Evolutionary conservation across 2,329 filamentous ascomycete species (phyloP), one percentile per base, ranked within the genome.

Genomic region (Fusarium staphyleae): DNA sequence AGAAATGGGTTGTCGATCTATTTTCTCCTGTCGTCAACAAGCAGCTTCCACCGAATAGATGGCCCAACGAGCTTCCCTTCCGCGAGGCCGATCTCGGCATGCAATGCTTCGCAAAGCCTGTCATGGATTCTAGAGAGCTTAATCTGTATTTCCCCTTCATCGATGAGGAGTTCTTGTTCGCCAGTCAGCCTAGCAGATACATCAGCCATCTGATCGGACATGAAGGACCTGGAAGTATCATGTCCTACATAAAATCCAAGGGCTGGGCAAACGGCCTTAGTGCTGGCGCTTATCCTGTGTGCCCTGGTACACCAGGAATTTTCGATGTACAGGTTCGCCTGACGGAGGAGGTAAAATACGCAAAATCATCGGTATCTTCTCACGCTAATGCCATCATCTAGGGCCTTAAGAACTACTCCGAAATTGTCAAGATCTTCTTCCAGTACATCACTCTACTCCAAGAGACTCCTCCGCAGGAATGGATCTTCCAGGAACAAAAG

Each of bases 401-500:
- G 80, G 82, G 91, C 5, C 75, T 96, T 47, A 88, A 88, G 67
- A 81, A 93, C 63, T 95, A 96, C 74, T 82, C 87, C 52, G 89
- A 96, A 66, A 85, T 97, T 14, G 82, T 89, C 59, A 93, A 93
- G 72, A 84, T 87, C 24, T 82, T 96, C 57, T 97, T 97, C 76
- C 88, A 96, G 71, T 99, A 99, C 68, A 87, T 98, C 58, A 87
- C 91, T 10, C 84, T 99, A 72, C 83, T 99, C 49, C 87, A 86
- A 58, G 90, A 96, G 66, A 81, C 82, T 3, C 84, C 88, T 5
- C 93, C 93, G 0, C 88, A 96, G 63, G 81, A 96, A 71, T 98
- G 95, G 95, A 92, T 98, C 52, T 93, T 95, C 53, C 85, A 96
- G 26, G 95, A 99, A 74, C 89, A 95, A 73, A 93, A 92, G 73